Conservation (phyloP, 371 early-diverging fungal genomes). For the Entomophthora muscae region DNA sequence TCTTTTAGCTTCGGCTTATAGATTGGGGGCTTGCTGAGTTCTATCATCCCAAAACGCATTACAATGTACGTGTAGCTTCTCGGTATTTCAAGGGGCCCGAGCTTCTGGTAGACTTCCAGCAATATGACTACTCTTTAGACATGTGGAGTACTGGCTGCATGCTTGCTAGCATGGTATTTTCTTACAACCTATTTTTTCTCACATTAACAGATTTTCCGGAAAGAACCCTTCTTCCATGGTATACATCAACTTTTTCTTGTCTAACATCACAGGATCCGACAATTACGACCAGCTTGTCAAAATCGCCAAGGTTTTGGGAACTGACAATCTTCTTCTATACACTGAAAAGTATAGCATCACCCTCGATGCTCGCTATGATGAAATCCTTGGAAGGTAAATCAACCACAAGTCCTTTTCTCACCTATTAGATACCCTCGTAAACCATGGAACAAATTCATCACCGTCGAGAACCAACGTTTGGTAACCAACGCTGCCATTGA, state of each 20-base stretch:
- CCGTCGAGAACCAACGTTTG: conserved; percentile 72
- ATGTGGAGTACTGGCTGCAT: conserved; percentile 99
- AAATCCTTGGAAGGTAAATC: conserved; percentile 42
- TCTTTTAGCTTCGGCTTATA: conserved; percentile 69
- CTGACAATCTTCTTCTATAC: conserved; percentile 77
- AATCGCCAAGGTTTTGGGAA: conserved; percentile 94
- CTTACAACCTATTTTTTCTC: not conserved
- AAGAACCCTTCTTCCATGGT: conserved; percentile 98
- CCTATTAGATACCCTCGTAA: conserved; percentile 69
- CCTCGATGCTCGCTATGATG: conserved; percentile 71
- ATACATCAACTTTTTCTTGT: conserved; percentile 14
- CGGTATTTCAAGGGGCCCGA: conserved; percentile 99
- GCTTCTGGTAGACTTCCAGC: conserved; percentile 91
- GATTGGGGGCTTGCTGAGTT: conserved; percentile 99
- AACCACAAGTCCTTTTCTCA: not conserved
- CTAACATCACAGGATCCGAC: conserved; percentile 22
- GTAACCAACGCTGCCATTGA: conserved; percentile 83
- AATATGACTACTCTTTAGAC: conserved; percentile 98
- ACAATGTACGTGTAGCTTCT: conserved; percentile 98
- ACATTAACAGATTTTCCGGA: conserved; percentile 70
- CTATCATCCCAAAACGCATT: conserved; percentile 93
- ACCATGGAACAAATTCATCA: conserved; percentile 86
- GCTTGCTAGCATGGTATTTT: conserved; percentile 87
- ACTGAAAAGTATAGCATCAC: conserved; percentile 89
- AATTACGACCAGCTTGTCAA: conserved; percentile 97